phyloP scores from a whole-genome alignment of 371 early-diverging fungal genomes.

The Haplosporangium sp. region DNA sequence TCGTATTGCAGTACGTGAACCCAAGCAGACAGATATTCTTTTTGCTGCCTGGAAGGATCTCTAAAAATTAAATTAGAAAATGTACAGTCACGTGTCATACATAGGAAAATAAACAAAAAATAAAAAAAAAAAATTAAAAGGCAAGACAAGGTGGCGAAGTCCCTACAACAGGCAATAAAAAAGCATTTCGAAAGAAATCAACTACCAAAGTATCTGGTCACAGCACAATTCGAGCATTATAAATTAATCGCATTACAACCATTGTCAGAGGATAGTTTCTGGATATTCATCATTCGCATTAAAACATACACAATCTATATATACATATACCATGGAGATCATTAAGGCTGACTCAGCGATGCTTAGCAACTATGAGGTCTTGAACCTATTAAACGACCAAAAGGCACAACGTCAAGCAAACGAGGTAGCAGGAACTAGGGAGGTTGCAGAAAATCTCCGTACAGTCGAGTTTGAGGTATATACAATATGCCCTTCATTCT shows the following conservation, averaged over 20 bases:
- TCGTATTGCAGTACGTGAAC: slow-evolving; percentile 83
- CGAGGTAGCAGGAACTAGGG: slow-evolving; percentile 42
- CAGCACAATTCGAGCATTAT: too few relatives aligned
- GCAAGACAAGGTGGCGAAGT: too few relatives aligned
- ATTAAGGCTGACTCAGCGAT: slow-evolving; percentile 50
- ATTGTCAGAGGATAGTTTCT: neutral
- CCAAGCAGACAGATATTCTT: slow-evolving; percentile 70
- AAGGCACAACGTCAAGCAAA: slow-evolving; percentile 54
- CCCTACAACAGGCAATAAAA: too few relatives aligned
- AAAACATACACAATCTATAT: neutral
- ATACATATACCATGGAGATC: slow-evolving; percentile 50
- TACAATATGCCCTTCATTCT: neutral
- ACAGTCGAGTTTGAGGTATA: slow-evolving; percentile 59
- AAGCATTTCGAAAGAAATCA: too few relatives aligned
- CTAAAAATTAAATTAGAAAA: slow-evolving; percentile 26
- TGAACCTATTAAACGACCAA: slow-evolving; percentile 53
- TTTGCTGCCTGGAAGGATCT: slow-evolving; percentile 74
- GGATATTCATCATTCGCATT: neutral
- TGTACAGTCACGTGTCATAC: neutral
- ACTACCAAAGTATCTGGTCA: too few relatives aligned
- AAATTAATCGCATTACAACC: neutral
- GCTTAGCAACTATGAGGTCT: slow-evolving; percentile 57
- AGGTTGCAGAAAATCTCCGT: slow-evolving; percentile 52
- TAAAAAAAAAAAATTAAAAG: neutral
- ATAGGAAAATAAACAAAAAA: neutral